Evolutionary conservation across 768 basidiomycete genomes (phyloP).

Genomic region (Lactarius psammicola): DNA sequence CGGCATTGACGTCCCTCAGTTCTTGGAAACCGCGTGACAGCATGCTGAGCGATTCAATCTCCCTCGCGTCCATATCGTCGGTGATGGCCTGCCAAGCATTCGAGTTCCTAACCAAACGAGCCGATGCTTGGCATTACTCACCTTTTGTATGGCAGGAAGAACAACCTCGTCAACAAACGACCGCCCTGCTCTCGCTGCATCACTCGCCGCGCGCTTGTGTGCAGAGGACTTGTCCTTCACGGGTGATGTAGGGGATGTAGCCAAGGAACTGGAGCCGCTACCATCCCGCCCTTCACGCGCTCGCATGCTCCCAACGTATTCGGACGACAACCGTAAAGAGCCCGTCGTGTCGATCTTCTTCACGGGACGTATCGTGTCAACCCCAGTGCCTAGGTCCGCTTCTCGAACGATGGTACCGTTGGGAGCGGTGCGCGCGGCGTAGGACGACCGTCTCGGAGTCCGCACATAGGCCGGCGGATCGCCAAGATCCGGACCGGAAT

Average conservation of each 20-base stretch:
- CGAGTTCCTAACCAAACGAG: constrained; percentile 6
- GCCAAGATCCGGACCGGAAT: constrained; percentile 44
- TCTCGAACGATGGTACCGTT: constrained; percentile 76
- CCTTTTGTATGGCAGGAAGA: constrained; percentile 73
- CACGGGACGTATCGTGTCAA: constrained; percentile 89
- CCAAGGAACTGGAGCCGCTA: constrained; percentile 37
- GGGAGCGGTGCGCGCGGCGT: constrained; percentile 66
- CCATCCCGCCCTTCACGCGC: constrained; percentile 48
- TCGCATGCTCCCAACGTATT: constrained; percentile 74
- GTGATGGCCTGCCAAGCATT: constrained; percentile 52
- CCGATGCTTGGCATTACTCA: constrained; percentile 33
- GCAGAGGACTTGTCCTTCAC: constrained; percentile 38
- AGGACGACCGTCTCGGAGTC: constrained; percentile 67
- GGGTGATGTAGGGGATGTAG: constrained; percentile 49
- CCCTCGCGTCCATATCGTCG: constrained; percentile 85
- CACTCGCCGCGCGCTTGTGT: constrained; percentile 53
- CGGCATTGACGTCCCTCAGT: constrained; percentile 77
- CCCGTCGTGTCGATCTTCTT: constrained; percentile 85
- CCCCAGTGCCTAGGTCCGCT: constrained; percentile 82
- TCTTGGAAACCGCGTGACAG: constrained; percentile 87
- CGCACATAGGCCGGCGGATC: constrained; percentile 74
- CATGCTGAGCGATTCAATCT: constrained; percentile 88
- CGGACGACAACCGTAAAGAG: constrained; percentile 73
- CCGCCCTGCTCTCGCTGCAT: constrained; percentile 61
- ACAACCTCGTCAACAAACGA: constrained; percentile 81